Conservation (phyloP, 2,329 filamentous ascomycete species). For the Aspergillus sp. region DNA sequence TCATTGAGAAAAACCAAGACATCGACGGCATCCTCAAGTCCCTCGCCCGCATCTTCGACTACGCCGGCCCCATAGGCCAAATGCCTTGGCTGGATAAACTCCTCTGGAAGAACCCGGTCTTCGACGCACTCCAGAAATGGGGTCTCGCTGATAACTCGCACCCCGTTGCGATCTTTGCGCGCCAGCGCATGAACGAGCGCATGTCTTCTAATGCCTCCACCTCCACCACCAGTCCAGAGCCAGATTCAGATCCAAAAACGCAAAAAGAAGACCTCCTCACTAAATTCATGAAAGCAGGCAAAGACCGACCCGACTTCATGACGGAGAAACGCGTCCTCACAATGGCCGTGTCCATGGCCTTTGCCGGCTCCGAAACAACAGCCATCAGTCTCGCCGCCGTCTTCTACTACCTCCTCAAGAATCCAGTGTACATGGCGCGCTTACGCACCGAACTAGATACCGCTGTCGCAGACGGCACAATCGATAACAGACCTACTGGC, state of each 20-base stretch:
- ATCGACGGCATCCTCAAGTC: slow-evolving; percentile 40
- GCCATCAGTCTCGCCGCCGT: slow-evolving; percentile 70
- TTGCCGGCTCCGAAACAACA: slow-evolving; percentile 78
- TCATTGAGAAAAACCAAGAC: slow-evolving; percentile 72
- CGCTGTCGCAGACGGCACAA: slow-evolving; percentile 32
- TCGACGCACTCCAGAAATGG: slow-evolving; percentile 24
- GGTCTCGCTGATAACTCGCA: slow-evolving; percentile 23
- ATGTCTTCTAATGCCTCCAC: slow-evolving; percentile 10
- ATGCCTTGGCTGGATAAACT: slow-evolving; percentile 70
- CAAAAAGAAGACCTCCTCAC: slow-evolving; percentile 23
- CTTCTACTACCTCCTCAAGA: slow-evolving; percentile 72
- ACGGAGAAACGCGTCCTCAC: slow-evolving; percentile 27
- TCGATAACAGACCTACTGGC: slow-evolving; percentile 2
- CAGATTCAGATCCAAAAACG: not conserved
- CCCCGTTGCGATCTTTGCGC: slow-evolving; percentile 23
- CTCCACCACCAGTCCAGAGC: not conserved
- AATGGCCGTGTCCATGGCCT: slow-evolving; percentile 30
- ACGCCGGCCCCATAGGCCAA: slow-evolving; percentile 57
- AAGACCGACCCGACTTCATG: slow-evolving; percentile 28
- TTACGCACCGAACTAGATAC: slow-evolving; percentile 61
- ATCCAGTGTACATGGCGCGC: slow-evolving; percentile 42
- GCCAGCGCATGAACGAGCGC: slow-evolving; percentile 23
- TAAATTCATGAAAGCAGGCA: slow-evolving; percentile 27
- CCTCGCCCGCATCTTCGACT: slow-evolving; percentile 12
- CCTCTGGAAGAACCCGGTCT: slow-evolving; percentile 71